Evolutionary conservation across 306 rosid species (phyloP).

Genomic region (Rubus parviflorus): DNA sequence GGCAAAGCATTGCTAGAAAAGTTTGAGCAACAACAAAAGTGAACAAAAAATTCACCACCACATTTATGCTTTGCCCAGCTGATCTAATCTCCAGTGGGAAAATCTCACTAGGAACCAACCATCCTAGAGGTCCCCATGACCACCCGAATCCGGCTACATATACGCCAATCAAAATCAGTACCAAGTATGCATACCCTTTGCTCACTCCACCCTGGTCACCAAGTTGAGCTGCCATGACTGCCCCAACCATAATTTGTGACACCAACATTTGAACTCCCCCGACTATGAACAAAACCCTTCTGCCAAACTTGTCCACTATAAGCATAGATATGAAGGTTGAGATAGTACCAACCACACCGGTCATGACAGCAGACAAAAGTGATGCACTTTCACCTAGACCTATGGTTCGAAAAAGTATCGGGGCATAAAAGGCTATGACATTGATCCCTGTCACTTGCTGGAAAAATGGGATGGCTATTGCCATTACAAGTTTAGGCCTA

Average conservation of each 20-base stretch:
- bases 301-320: constrained; percentile 58
- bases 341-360: constrained; percentile 40
- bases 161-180: constrained; percentile 45
- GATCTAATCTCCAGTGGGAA: constrained; percentile 62
- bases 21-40: constrained; percentile 66
- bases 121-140: constrained; percentile 79
- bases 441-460: constrained; percentile 73
- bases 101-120: constrained; percentile 69
- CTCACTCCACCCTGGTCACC: constrained; percentile 54
- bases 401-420: constrained; percentile 47
- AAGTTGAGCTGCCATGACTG: constrained; percentile 45
- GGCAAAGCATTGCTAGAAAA: constrained; percentile 59
- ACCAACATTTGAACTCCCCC: constrained; percentile 65
- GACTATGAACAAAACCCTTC: constrained; percentile 50
- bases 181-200: constrained; percentile 45
- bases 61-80: constrained; percentile 54
- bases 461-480: constrained; percentile 62
- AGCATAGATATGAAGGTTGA: constrained; percentile 66
- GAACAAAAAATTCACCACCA: constrained; percentile 51
- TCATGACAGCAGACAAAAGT: constrained; percentile 45
- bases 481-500: constrained; percentile 69
- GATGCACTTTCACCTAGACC: constrained; percentile 66
- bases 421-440: constrained; percentile 62
- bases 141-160: constrained; percentile 65
- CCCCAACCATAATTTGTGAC: constrained; percentile 51